Evolutionary conservation across 2,329 filamentous ascomycete species (phyloP), one percentile per base, ranked within the genome.

Genomic region (Exophiala mesophila): DNA sequence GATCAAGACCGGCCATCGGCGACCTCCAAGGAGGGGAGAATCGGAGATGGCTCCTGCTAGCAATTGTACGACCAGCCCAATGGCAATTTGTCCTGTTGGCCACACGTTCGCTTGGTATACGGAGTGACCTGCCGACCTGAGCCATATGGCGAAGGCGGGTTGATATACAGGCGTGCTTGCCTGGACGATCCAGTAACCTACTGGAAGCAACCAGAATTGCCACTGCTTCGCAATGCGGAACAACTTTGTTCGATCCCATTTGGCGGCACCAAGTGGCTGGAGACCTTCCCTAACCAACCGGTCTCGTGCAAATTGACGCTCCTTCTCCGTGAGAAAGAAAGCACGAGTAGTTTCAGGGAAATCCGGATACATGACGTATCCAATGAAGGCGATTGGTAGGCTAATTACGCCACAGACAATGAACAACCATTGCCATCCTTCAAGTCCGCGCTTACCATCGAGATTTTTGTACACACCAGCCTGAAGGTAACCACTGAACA

Each of bases 321-420:
- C 58, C 20, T 52, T 47, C 24, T 57, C 45, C 5, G 45, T 67
- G 16, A 72, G 55, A 35, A 65, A 72, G 42, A 64, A 69, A 0
- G 69, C 68, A 1, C 52, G 57, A 0, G 66, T 70, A 1, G 58
- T 66, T 39, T 68, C 57, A 0, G 70, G 69, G 0, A 66, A 70
- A 40, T 72, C 69, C 0, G 69, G 70, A 30, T 63, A 62, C 31
- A 61, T 63, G 40, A 66, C 52, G 21, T 57, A 56, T 3, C 63
- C 64, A 20, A 60, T 61, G 3, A 66, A 36, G 4, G 56, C 62
- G 3, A 70, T 62, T 1, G 68, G 67, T 4, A 70, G 15, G 1
- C 72, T 76, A 49, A 80, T 77, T 28, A 76, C 61, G 0, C 72
- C 72, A 51, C 79, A 74, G 30, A 78, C 73, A 28, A 80, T 72